Conservation (phyloP, 495 filamentous ascomycete species). For the Eremomyces bilateralis region DNA sequence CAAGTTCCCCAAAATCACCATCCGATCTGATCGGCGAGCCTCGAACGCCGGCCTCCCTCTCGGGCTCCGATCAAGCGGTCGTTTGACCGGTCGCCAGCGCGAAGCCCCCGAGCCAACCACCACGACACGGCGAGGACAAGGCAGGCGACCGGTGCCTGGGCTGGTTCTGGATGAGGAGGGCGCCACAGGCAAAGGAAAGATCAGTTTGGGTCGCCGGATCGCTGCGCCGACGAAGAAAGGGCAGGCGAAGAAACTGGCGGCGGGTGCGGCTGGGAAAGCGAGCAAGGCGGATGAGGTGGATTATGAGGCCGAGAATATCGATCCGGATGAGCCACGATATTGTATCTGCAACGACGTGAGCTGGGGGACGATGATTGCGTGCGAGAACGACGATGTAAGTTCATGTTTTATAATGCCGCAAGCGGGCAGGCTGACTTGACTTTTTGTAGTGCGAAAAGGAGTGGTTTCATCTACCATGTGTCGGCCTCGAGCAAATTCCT, state of each 20-base stretch:
- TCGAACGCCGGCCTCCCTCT: conserved; percentile 2
- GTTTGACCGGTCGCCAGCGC: too few relatives aligned
- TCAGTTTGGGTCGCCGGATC: conserved; percentile 60
- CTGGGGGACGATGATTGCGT: conserved; percentile 87
- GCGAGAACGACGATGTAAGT: conserved; percentile 75
- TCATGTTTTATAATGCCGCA: conserved; percentile 7
- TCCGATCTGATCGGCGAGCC: conserved; percentile 2
- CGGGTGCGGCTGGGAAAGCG: conserved; percentile 9
- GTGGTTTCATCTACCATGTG: conserved; percentile 90
- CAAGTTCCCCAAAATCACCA: too few relatives aligned
- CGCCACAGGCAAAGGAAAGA: conserved; percentile 46
- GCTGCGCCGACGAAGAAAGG: conserved; percentile 39
- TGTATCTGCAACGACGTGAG: conserved; percentile 84
- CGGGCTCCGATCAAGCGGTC: too few relatives aligned
- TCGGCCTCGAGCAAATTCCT: conserved; percentile 52
- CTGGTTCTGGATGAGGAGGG: conserved; percentile 34
- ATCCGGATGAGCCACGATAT: conserved; percentile 71
- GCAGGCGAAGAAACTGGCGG: conserved; percentile 11
- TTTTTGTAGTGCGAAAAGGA: conserved; percentile 30
- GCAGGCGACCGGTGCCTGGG: conserved; percentile 10
- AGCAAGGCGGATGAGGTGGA: conserved; percentile 26
- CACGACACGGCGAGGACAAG: conserved; percentile 15
- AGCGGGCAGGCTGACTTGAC: conserved; percentile 5
- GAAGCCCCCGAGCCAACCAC: conserved; percentile 1
- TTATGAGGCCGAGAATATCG: conserved; percentile 55